These are phyloP conservation scores for Juglanconis oblonga DNA, from an alignment of 2,329 filamentous ascomycete species.

Conservation along the genomic window DNA sequence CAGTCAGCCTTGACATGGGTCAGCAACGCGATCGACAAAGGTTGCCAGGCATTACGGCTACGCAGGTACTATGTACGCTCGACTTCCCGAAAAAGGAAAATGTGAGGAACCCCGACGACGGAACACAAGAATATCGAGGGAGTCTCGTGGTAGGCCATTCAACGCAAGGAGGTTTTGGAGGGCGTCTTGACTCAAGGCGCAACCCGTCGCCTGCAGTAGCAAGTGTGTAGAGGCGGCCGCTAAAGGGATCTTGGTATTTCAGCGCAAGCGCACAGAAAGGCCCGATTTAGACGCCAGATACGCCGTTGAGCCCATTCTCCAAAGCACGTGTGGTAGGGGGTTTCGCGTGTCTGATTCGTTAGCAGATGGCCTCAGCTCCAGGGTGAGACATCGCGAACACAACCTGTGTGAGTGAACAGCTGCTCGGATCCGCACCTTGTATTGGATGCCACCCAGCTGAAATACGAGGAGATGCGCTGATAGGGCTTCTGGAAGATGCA, in stretches of 20 bases:
- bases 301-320: neutral
- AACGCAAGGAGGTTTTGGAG: neutral
- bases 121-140: no score
- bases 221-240: neutral
- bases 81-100: no score
- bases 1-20: no score
- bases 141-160: neutral
- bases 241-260: neutral
- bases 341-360: neutral
- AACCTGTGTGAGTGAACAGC: neutral
- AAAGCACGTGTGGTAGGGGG: neutral
- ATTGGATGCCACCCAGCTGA: neutral
- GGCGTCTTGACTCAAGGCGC: neutral
- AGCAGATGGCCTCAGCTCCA: neutral
- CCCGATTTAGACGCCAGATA: neutral
- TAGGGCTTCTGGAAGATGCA: neutral
- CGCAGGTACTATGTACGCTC: no score
- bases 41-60: no score
- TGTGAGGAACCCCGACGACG: no score
- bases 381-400: neutral
- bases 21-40: no score
- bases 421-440: neutral
- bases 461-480: neutral
- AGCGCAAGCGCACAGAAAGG: neutral
- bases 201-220: constrained; percentile 6